Conservation (phyloP, 129 eudicot genomes). For the Tagetes erecta region DNA sequence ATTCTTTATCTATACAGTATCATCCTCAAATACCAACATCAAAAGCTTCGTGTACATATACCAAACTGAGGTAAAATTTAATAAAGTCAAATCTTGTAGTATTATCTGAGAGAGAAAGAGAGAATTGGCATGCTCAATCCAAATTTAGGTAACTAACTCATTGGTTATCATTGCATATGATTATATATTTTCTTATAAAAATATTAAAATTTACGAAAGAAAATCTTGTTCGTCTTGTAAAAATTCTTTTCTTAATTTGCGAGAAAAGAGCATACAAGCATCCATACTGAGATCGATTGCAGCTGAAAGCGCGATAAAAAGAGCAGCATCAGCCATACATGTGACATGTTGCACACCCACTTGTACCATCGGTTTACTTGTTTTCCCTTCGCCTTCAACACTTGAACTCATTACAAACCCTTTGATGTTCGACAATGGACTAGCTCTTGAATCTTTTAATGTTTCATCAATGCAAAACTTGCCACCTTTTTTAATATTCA, state of each 20-base stretch:
- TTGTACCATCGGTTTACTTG: constrained; percentile 74
- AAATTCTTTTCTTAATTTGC: constrained; percentile 74
- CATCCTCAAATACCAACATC: constrained; percentile 25
- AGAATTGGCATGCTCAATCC: constrained; percentile 58
- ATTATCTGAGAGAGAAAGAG: constrained; percentile 24
- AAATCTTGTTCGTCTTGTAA: constrained; percentile 64
- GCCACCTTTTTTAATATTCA: constrained; percentile 81
- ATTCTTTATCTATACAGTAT: constrained; percentile 30
- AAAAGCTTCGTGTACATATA: constrained; percentile 23
- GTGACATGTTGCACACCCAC: constrained; percentile 85
- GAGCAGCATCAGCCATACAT: constrained; percentile 92
- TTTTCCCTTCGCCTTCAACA: constrained; percentile 82
- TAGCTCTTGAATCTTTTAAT: constrained; percentile 39
- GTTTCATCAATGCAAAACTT: constrained; percentile 65
- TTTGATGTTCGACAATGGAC: constrained; percentile 44
- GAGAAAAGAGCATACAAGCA: constrained; percentile 79
- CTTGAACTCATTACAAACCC: constrained; percentile 90
- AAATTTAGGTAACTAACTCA: constrained; percentile 28
- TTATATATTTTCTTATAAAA: not conserved
- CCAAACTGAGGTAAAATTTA: constrained; percentile 9
- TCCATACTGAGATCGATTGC: constrained; percentile 96
- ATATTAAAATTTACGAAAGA: constrained; percentile 26
- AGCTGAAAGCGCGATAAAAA: constrained; percentile 85
- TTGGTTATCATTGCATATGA: constrained; percentile 56
- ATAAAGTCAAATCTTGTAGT: constrained; percentile 21